Base-by-base conservation (phyloP, 345 rosid genomes). In the Reutealis trisperma region DNA sequence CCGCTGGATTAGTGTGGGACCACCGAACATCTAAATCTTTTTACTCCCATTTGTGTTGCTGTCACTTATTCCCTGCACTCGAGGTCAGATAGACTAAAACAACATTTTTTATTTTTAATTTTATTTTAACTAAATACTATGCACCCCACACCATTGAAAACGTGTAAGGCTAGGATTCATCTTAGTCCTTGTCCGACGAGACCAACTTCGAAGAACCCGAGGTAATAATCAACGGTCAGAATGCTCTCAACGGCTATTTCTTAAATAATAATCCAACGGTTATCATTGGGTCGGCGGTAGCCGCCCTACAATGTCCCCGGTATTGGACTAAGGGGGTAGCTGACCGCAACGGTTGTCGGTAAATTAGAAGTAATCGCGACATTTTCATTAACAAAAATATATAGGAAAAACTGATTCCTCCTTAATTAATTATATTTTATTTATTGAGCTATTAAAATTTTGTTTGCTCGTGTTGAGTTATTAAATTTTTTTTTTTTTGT, bases 251-350 rank as follows among this genome's bases (percentile, higher is more conserved):
- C 87, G 90, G 89, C 86, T 72, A 82, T 75, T 76, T 81, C 79
- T 49, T 73, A 67, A 74, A 65, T 58, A 14, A 16, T 32, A 34
- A 92, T 90, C 93, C 75, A 75, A 89, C 87, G 91, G 91, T 67
- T 81, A 1, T 18, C 0, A 67, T 79, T 44, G 30, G 62, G 63
- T 75, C 32, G 94, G 89, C 98, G 97, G 98, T 82, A 73, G 90
- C 95, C 97, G 92, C 80, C 98, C 93, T 82, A 60, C 80, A 67
- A 84, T 81, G 74, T 63, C 75, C 84, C 80, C 81, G 85, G 82
- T 75, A 63, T 84, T 81, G 85, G 84, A 68, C 80, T 42, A 77
- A 45, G 70, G 68, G 68, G 78, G 67, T 80, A 63, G 82, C 87
- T 80, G 84, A 74, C 84, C 72, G 78, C 81, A 32, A 62, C 85